Percentiles rank a stretch among this genome's conserved stretches.
phyloP scores from a whole-genome alignment of 768 basidiomycete species.

The Calocera viscosa region DNA sequence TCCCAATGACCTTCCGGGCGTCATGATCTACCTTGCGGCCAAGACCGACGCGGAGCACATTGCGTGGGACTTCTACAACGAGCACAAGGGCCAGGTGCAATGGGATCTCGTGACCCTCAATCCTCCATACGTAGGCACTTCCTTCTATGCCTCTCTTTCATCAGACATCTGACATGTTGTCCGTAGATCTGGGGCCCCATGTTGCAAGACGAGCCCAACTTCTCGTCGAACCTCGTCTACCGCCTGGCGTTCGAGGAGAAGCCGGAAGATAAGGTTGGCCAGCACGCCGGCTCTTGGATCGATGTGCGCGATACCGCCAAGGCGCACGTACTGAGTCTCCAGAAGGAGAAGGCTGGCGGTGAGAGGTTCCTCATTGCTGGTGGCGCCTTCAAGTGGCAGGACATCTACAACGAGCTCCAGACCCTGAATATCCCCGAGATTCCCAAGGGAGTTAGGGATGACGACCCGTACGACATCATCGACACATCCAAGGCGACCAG shows the following conservation, averaged over 20 bases:
- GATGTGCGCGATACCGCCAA: conserved; percentile 31
- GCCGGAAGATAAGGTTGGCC: neutral
- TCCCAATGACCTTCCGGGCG: conserved; percentile 19
- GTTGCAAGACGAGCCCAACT: conserved; percentile 26
- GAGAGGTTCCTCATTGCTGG: conserved; percentile 15
- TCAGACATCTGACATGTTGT: neutral
- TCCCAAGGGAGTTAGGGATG: no score
- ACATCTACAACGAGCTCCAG: no score
- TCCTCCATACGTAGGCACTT: conserved; percentile 19
- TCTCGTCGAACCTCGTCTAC: no score
- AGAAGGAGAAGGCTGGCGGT: conserved; percentile 16
- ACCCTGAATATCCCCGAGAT: no score
- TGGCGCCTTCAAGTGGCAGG: no score
- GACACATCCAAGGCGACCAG: no score
- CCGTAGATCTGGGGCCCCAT: conserved; percentile 26
- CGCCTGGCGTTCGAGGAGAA: no score
- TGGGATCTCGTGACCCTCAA: conserved; percentile 23
- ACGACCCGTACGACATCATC: no score
- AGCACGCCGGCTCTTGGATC: conserved; percentile 19
- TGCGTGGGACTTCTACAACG: conserved; percentile 23
- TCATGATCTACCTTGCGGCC: conserved; percentile 20
- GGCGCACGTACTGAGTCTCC: conserved; percentile 25
- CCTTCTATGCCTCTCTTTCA: neutral
- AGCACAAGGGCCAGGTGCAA: conserved; percentile 14
- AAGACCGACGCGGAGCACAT: conserved; percentile 26